Evolutionary conservation across 2,329 filamentous ascomycete species (phyloP).

Genomic region (Xylariales sp.): DNA sequence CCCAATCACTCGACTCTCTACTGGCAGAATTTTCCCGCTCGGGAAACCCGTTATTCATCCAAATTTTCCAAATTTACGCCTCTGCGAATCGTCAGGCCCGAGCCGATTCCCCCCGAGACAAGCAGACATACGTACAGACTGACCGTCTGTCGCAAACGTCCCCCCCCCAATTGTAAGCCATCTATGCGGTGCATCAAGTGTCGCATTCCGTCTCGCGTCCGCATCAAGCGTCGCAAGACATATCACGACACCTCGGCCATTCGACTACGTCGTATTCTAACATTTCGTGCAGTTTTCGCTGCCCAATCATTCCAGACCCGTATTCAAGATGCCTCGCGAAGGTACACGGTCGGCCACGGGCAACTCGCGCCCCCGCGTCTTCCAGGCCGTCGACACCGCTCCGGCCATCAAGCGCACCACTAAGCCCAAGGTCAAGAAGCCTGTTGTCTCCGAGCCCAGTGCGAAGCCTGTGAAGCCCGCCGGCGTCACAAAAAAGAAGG

Average conservation of each 20-base stretch:
- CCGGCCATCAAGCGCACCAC: slow-evolving; percentile 58
- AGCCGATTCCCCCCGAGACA: slow-evolving; percentile 1
- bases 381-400: slow-evolving; percentile 60
- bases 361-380: slow-evolving; percentile 65
- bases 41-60: slow-evolving; percentile 14
- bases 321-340: slow-evolving; percentile 59
- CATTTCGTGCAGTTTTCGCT: slow-evolving; percentile 38
- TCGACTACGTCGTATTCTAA: slow-evolving; percentile 44
- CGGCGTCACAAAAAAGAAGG: slow-evolving; percentile 51
- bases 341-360: slow-evolving; percentile 64
- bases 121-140: background rate
- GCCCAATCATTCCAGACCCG: slow-evolving; percentile 17
- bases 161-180: slow-evolving; percentile 28
- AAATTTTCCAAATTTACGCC: slow-evolving; percentile 27
- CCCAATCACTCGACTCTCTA: slow-evolving; percentile 32
- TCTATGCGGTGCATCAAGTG: slow-evolving; percentile 34
- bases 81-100: slow-evolving; percentile 16
- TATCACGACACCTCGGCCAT: slow-evolving; percentile 17
- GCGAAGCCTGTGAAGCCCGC: slow-evolving; percentile 48
- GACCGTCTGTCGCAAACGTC: slow-evolving; percentile 18
- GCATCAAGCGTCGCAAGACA: slow-evolving; percentile 43
- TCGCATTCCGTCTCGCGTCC: slow-evolving; percentile 49
- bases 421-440: slow-evolving; percentile 48
- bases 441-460: slow-evolving; percentile 33
- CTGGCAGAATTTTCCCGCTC: slow-evolving; percentile 20